A percentile compares a stretch with the other conserved stretches of the same genome.
Evolutionary conservation across 2,329 filamentous ascomycete genomes (phyloP).

Genomic region (Trichoderma brevicompactum): DNA sequence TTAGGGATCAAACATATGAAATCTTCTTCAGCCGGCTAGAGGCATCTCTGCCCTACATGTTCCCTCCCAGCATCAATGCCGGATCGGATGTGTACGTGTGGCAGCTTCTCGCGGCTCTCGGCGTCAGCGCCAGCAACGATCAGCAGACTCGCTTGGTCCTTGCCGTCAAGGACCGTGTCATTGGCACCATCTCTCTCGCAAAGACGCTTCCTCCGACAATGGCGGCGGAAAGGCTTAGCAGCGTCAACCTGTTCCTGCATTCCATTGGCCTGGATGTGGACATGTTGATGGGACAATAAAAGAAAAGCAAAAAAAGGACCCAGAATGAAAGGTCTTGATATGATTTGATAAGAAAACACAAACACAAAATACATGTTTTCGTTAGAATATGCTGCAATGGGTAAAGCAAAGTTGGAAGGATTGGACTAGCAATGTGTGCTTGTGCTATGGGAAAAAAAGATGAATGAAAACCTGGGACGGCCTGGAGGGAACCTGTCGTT

Average conservation of each 20-base stretch:
- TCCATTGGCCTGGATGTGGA: conserved; percentile 98
- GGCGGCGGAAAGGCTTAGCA: conserved; percentile 79
- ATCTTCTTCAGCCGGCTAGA: conserved; percentile 86
- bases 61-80: conserved; percentile 87
- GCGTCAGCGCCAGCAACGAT: conserved; percentile 88
- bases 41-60: conserved; percentile 80
- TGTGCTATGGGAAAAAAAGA: conserved; percentile 1
- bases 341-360: neutral
- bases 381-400: neutral
- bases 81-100: conserved; percentile 96
- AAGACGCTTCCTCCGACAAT: conserved; percentile 90
- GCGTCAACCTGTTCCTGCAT: conserved; percentile 98
- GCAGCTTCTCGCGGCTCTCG: conserved; percentile 95
- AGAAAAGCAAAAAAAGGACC: conserved; percentile 18
- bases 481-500: conserved; percentile 19
- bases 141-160: conserved; percentile 94
- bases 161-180: conserved; percentile 95
- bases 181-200: conserved; percentile 87
- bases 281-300: conserved; percentile 53
- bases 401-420: conserved; percentile 20
- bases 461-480: neutral
- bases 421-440: conserved; percentile 20
- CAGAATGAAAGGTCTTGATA: neutral
- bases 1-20: conserved; percentile 79
- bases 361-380: neutral